Evolutionary conservation across 2,329 filamentous ascomycete genomes (phyloP).

Genomic region (Aspergillus chevalieri): DNA sequence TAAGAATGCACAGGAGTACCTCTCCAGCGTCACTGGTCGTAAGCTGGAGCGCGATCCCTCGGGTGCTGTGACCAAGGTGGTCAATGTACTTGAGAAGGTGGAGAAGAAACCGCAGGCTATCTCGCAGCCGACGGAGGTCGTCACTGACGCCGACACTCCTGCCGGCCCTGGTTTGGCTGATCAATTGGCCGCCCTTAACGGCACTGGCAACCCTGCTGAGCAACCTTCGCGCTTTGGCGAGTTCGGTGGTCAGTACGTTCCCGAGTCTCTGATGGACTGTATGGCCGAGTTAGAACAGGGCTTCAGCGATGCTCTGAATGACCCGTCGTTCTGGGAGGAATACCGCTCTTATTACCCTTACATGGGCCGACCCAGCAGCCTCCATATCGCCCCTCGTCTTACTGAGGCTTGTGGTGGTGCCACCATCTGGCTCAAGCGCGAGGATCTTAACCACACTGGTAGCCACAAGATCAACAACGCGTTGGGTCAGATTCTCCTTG

Average conservation of each 20-base stretch:
- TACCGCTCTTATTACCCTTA: conserved; percentile 93
- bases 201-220: conserved; percentile 49
- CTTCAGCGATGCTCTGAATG: conserved; percentile 80
- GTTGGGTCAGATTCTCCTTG: conserved; percentile 83
- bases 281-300: conserved; percentile 82
- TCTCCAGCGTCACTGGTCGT: conserved; percentile 63
- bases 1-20: conserved; percentile 79
- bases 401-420: conserved; percentile 86
- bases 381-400: conserved; percentile 81
- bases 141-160: conserved; percentile 53
- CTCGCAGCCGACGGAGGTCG: conserved; percentile 54
- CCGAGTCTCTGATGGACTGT: conserved; percentile 96
- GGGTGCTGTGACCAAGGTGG: conserved; percentile 54
- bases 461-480: conserved; percentile 99
- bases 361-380: conserved; percentile 88
- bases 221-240: conserved; percentile 86
- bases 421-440: conserved; percentile 95
- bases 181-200: conserved; percentile 76
- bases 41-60: conserved; percentile 41
- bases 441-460: conserved; percentile 95
- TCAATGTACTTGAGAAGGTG: conserved; percentile 64
- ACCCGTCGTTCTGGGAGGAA: conserved; percentile 93
- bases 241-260: conserved; percentile 95
- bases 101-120: conserved; percentile 47
- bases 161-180: conserved; percentile 67